These are phyloP conservation scores for Hydnum rufescens DNA, from an alignment of 768 basidiomycete species.

Conservation along the genomic window DNA sequence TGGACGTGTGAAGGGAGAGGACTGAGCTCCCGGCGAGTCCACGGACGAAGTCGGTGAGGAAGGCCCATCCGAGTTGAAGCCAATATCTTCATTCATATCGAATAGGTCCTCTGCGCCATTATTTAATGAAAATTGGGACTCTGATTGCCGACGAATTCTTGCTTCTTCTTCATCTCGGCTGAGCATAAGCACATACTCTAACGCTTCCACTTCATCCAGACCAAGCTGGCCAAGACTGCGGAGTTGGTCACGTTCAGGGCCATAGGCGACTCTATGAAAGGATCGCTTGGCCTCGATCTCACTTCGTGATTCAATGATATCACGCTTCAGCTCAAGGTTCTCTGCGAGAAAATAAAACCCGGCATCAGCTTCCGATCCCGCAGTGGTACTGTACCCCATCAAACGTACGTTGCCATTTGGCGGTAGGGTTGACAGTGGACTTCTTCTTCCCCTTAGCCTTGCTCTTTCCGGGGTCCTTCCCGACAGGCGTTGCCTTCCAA, in stretches of 20 bases:
- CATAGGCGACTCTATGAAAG: constrained; percentile 20
- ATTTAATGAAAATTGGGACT: constrained; percentile 13
- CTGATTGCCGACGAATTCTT: constrained; percentile 15
- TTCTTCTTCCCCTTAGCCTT: constrained; percentile 13
- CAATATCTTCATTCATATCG: constrained; percentile 6
- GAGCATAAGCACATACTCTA: constrained; percentile 69
- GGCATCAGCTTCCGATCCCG: neutral
- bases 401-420: constrained; percentile 23
- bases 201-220: constrained; percentile 48
- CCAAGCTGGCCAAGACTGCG: constrained; percentile 41
- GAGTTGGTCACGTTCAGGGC: constrained; percentile 37
- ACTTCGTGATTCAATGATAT: constrained; percentile 37
- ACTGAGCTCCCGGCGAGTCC: constrained; percentile 11
- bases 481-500: constrained; percentile 37
- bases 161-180: constrained; percentile 52
- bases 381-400: too few relatives aligned
- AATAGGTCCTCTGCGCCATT: constrained; percentile 1
- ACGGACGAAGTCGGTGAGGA: constrained; percentile 6
- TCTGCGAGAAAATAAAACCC: constrained; percentile 24
- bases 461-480: constrained; percentile 8
- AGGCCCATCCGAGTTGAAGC: constrained; percentile 5
- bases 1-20: neutral
- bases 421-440: constrained; percentile 8
- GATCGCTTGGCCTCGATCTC: constrained; percentile 33
- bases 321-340: constrained; percentile 40